Evolutionary conservation across 169 alveolate species (phyloP).

Genomic region (Blepharisma undulans): DNA sequence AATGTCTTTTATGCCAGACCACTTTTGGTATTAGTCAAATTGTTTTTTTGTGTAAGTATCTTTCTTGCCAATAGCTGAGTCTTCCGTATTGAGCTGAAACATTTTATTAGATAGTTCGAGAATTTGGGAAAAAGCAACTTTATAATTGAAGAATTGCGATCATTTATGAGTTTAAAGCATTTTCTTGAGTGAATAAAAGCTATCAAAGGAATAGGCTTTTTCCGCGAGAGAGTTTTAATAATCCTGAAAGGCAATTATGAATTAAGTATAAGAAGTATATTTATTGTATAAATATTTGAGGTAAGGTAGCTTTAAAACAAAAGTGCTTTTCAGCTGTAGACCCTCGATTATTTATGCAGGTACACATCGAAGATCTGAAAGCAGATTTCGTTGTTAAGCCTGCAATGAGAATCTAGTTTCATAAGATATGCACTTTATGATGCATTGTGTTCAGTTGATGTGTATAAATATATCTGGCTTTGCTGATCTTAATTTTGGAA

Average conservation of each 20-base stretch:
- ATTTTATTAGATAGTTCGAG: neutral
- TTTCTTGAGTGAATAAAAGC: neutral
- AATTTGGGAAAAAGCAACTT: neutral
- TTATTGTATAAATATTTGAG: neutral
- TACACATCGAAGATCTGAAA: neutral
- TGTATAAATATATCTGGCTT: neutral
- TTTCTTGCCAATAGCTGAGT: slow-evolving; percentile 90
- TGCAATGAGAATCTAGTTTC: neutral
- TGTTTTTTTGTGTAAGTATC: slow-evolving; percentile 92
- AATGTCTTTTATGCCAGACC: slow-evolving; percentile 86
- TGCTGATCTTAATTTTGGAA: neutral
- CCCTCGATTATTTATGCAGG: neutral
- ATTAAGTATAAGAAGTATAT: neutral
- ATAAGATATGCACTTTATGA: neutral
- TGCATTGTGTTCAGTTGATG: neutral
- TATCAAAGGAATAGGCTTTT: neutral
- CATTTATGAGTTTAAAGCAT: neutral
- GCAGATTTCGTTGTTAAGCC: neutral
- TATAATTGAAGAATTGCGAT: neutral
- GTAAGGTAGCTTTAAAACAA: neutral
- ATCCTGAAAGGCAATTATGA: neutral
- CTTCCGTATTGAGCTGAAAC: slow-evolving; percentile 76
- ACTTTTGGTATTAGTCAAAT: slow-evolving; percentile 92
- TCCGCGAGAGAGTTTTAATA: neutral
- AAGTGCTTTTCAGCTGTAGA: neutral